Evolutionary conservation across 495 filamentous ascomycete species (phyloP), one percentile per base, ranked within the genome.

Genomic region (Xylaria venustula): DNA sequence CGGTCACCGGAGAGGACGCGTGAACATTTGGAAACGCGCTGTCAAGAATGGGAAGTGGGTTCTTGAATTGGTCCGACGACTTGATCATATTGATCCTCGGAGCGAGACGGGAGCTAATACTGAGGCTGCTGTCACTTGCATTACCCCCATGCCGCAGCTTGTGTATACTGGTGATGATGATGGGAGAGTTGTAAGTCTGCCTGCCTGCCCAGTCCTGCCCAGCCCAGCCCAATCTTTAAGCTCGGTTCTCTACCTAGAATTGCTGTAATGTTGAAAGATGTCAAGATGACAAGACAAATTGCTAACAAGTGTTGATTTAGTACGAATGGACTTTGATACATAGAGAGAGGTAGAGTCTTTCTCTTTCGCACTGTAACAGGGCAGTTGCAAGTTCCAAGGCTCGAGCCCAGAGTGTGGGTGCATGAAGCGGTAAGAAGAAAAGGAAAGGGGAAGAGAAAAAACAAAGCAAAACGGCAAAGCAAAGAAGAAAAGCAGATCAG

Each of bases 151-250:
- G 80, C 83, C 89, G 63, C 85, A 87, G 62, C 82, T 88, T 55
- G 89, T 98, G 12, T 97, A 97, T 75, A 96, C 93, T 0, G 93
- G 94, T 7, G 93, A 97, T 77, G 93, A 96, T 59, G 86, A 88
- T 42, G 93, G 93, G 44, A 77, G 88, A 77, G 93, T 97, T 69
- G 79, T 83, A 64, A 77, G 79, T 80, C 17, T 0, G 53, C 40
- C 22, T 14, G 8, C 20, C 34, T 56, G 0, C 2, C 37, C n/a
- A 8, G 17, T 20, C n/a, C n/a, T n/a, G n/a, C n/a, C n/a, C n/a
- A n/a, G n/a, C n/a, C n/a, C n/a, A n/a, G 30, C 5, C 5, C 5
- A 34, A 34, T 34, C 11, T 11, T 5, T 34, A 5, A 5, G 11
- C 30, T 34, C 30, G 11, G 5, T 34, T 34, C 30, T 34, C 30